Conservation (phyloP, 352 stramenopile genomes). For the Pythium utonaiense region DNA sequence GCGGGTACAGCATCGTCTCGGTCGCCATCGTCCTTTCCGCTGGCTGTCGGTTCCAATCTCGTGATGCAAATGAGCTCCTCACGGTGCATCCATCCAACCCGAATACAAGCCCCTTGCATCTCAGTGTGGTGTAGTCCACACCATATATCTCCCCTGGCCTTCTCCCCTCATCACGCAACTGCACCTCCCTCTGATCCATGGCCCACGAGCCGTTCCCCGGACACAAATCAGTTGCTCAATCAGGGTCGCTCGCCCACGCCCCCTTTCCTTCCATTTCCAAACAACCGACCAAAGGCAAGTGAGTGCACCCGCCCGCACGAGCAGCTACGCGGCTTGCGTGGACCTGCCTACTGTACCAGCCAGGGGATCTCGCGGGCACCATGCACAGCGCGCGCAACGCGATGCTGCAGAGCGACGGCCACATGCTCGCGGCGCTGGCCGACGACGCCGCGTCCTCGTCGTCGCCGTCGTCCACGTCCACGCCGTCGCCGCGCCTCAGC, state of each 20-base stretch:
- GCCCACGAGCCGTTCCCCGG: background rate
- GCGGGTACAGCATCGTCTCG: conserved; percentile 23
- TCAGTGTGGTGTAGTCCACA: conserved; percentile 10
- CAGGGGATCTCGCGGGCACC: background rate
- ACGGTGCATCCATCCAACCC: background rate
- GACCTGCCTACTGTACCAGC: too few relatives aligned
- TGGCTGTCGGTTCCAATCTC: conserved; percentile 1
- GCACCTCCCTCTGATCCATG: background rate
- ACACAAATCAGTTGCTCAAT: conserved; percentile 12
- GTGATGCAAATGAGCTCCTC: background rate
- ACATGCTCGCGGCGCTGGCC: background rate
- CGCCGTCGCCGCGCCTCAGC: conserved; percentile 15
- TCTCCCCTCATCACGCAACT: conserved; percentile 18
- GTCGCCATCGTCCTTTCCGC: conserved; percentile 10
- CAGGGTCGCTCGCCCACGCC: background rate
- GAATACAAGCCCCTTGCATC: conserved; percentile 3
- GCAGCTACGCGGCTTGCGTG: too few relatives aligned
- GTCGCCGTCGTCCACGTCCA: conserved; percentile 12
- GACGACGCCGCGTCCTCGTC: conserved; percentile 9
- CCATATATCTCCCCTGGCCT: background rate
- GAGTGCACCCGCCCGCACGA: background rate
- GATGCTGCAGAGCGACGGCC: background rate
- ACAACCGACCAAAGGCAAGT: background rate
- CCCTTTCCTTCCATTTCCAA: conserved; percentile 7
- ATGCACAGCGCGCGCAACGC: background rate